Evolutionary conservation across 805 yeast species (phyloP).

Genomic region (Candida parachauliodes): DNA sequence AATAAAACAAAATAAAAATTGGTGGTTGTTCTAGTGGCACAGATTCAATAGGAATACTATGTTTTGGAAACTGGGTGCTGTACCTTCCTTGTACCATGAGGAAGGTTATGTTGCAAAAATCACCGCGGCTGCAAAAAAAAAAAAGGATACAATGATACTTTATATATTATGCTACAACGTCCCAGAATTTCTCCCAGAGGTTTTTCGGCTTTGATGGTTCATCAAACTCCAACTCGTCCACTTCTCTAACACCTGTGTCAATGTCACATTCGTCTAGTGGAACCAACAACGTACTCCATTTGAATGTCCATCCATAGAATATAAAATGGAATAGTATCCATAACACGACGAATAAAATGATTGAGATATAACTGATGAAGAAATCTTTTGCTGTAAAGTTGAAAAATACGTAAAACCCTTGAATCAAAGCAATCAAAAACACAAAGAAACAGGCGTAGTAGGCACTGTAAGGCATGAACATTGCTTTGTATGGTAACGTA

Average conservation of each 20-base stretch:
- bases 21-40: too few species aligned
- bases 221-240: constrained; percentile 59
- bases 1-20: background rate
- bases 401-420: constrained; percentile 68
- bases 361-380: constrained; percentile 69
- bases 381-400: constrained; percentile 52
- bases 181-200: constrained; percentile 56
- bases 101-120: too few species aligned
- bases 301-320: constrained; percentile 42
- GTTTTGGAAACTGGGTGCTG: too few species aligned
- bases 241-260: constrained; percentile 61
- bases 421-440: constrained; percentile 57
- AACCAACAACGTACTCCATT: constrained; percentile 28
- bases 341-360: constrained; percentile 52
- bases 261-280: constrained; percentile 63
- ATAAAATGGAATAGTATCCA: constrained; percentile 55
- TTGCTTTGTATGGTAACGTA: constrained; percentile 71
- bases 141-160: too few species aligned
- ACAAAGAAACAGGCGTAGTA: constrained; percentile 58
- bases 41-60: too few species aligned
- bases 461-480: constrained; percentile 62
- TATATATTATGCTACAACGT: constrained; percentile 1
- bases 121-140: background rate
- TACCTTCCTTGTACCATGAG: too few species aligned
- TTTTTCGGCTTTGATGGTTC: constrained; percentile 43